phyloP scores from a whole-genome alignment of 768 basidiomycete genomes.

The Dacryopinax spathularia region DNA sequence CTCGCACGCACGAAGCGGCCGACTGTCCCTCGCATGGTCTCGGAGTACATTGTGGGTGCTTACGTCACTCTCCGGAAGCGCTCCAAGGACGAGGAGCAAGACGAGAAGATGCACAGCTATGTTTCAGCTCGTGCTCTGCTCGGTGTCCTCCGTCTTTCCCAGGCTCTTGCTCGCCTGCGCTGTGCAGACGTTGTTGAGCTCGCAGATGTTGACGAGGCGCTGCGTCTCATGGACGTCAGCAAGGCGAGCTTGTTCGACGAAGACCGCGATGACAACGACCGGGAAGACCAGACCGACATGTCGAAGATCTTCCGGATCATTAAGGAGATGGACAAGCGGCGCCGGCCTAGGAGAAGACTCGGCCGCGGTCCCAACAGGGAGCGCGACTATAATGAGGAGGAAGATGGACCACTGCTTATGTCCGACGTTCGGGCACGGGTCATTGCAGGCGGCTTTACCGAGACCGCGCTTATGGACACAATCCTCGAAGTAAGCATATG shows the following conservation, averaged over 20 bases:
- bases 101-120: conserved; percentile 82
- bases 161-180: conserved; percentile 85
- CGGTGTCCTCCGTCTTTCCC: conserved; percentile 83
- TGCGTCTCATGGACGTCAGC: conserved; percentile 92
- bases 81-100: conserved; percentile 77
- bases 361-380: conserved; percentile 59
- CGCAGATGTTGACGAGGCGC: conserved; percentile 87
- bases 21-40: conserved; percentile 75
- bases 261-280: conserved; percentile 43
- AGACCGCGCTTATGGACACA: conserved; percentile 76
- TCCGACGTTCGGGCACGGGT: conserved; percentile 79
- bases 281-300: conserved; percentile 62
- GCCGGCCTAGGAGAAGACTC: conserved; percentile 34
- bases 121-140: conserved; percentile 93
- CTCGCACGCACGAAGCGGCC: conserved; percentile 77
- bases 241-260: conserved; percentile 83
- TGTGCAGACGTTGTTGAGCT: conserved; percentile 67
- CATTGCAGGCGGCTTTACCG: conserved; percentile 76
- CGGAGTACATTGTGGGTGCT: conserved; percentile 84
- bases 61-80: conserved; percentile 91
- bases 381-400: conserved; percentile 47
- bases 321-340: conserved; percentile 57
- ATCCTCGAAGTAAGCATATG: conserved; percentile 50
- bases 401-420: conserved; percentile 59
- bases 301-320: conserved; percentile 84